Evolutionary conservation across 2,329 filamentous ascomycete species (phyloP), one percentile per base, ranked within the genome.

Genomic region (Fusarium poae): DNA sequence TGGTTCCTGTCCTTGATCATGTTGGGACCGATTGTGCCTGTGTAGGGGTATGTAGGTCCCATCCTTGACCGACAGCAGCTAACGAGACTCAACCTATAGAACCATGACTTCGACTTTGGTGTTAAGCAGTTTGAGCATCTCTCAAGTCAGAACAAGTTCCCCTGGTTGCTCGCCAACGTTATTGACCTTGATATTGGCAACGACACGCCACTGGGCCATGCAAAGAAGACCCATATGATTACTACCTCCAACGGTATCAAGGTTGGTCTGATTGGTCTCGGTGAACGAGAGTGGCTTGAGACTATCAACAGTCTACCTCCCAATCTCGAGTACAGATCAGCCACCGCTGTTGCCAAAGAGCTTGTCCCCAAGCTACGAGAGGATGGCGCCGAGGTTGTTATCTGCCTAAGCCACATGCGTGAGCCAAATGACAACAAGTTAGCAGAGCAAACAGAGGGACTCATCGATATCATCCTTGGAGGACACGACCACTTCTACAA

Each of bases 31-130:
- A 92, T 76, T 91, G 90, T 43, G 91, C 93, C n/a, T 94, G 92
- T 77, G 85, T 97, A 50, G 93, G 93, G 62, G 91, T 93, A 83
- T 75, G 89, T 84, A 67, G 53, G 52, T 61, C 65, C 50, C 54
- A 57, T 55, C 68, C 68, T 65, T 64, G 64, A 66, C 34, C 34
- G 50, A 58, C 35, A 45, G 30, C 56, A 52, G 57, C 64, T 69
- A 27, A 67, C 57, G 32, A 43, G 6, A 18, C 40, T 42, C 29
- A 45, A 25, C 37, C 56, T 25, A 1, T 66, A 93, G 86, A 97
- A 97, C 77, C 94, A 97, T 78, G 94, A 97, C 76, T 88, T 97
- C 55, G 94, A 97, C 81, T 97, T 97, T 79, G 94, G 94, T 15
- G 91, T 97, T 40, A 85, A 86, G 57, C 93, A 97, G 77, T 94